phyloP scores from a whole-genome alignment of 371 early-diverging fungal genomes.

The Haplosporangium sp. region DNA sequence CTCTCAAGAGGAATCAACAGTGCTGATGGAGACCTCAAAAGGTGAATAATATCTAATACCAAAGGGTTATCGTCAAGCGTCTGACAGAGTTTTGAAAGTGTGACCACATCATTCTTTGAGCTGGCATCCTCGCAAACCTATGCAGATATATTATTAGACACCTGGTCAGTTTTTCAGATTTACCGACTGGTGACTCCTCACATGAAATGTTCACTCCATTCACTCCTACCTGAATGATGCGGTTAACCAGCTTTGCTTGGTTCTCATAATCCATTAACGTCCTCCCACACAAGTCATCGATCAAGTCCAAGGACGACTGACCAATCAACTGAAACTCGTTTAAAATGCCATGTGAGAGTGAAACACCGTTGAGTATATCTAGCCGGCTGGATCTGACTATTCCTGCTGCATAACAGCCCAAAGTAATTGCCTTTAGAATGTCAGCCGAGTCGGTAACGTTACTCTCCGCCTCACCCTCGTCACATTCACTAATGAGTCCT shows the following conservation, averaged over 20 bases:
- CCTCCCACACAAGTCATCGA: slow-evolving; percentile 46
- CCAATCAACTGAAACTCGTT: slow-evolving; percentile 18
- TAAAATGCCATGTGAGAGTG: neutral
- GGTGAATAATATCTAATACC: slow-evolving; percentile 36
- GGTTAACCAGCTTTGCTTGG: slow-evolving; percentile 38
- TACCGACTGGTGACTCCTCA: neutral
- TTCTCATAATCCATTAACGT: slow-evolving; percentile 39
- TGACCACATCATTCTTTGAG: slow-evolving; percentile 27
- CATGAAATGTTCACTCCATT: neutral
- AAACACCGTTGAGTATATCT: slow-evolving; percentile 20
- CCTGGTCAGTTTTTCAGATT: neutral
- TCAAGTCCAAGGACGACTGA: slow-evolving; percentile 12
- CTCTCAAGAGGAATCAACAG: slow-evolving; percentile 42
- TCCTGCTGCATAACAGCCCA: slow-evolving; percentile 28
- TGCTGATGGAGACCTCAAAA: slow-evolving; percentile 32
- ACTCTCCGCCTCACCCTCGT: slow-evolving; percentile 40
- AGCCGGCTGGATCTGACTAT: slow-evolving; percentile 24
- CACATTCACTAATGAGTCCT: slow-evolving; percentile 48
- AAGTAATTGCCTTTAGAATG: slow-evolving; percentile 28
- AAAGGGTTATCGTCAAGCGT: slow-evolving; percentile 52
- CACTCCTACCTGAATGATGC: slow-evolving; percentile 35
- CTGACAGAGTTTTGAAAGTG: slow-evolving; percentile 45
- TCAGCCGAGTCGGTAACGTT: slow-evolving; percentile 5
- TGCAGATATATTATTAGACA: neutral
- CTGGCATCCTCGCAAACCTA: slow-evolving; percentile 45